A percentile compares a stretch with the other conserved stretches of the same genome.
Evolutionary conservation across 495 filamentous ascomycete species (phyloP).

Genomic region (Aspergillus wentii): DNA sequence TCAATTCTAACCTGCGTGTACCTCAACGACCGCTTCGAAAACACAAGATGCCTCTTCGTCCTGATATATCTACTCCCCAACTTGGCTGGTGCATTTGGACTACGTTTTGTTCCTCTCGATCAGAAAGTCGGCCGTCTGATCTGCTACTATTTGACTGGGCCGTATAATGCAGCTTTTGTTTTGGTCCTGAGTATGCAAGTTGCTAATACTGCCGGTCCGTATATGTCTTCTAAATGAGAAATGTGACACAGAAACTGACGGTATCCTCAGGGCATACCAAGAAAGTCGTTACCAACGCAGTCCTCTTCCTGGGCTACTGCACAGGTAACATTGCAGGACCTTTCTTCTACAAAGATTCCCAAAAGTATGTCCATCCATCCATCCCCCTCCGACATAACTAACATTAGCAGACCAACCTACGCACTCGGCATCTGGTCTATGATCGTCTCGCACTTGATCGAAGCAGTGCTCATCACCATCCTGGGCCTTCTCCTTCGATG

Average conservation of each 20-base stretch:
- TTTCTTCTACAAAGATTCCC: constrained; percentile 56
- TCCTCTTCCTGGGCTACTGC: constrained; percentile 50
- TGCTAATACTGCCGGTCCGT: constrained; percentile 46
- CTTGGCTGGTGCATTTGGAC: constrained; percentile 49
- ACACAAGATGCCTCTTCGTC: constrained; percentile 51
- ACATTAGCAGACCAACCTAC: constrained; percentile 41
- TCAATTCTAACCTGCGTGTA: constrained; percentile 54
- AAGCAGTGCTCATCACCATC: constrained; percentile 40
- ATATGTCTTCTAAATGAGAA: too few relatives aligned
- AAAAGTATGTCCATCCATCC: constrained; percentile 26
- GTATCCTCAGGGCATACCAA: constrained; percentile 49
- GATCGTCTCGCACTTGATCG: constrained; percentile 55
- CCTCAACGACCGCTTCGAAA: constrained; percentile 52
- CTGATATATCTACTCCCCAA: constrained; percentile 52
- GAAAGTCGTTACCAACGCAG: constrained; percentile 56
- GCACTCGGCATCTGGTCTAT: constrained; percentile 57
- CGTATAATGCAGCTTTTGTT: constrained; percentile 58
- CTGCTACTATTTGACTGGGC: constrained; percentile 54
- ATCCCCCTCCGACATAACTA: neutral
- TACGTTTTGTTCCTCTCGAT: constrained; percentile 44
- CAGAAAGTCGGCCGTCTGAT: constrained; percentile 46
- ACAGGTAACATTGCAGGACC: constrained; percentile 53
- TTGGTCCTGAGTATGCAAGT: constrained; percentile 54
- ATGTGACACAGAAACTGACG: neutral
- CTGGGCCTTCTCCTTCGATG: constrained; percentile 46